Evolutionary conservation across 257 asterid genomes (phyloP).

Genomic region (Nicotiana otophora): DNA sequence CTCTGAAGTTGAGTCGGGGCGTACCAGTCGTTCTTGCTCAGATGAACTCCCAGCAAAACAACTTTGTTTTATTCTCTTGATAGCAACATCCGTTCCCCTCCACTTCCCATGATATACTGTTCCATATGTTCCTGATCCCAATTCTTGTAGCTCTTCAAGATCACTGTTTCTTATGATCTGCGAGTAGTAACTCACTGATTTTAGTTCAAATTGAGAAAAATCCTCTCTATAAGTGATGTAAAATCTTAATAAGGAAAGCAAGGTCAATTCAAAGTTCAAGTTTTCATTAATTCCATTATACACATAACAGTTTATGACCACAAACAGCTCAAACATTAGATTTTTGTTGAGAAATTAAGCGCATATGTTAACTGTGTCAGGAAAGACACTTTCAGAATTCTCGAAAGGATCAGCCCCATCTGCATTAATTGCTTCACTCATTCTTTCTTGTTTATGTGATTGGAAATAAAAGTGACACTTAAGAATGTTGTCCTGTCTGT

Average conservation of each 20-base stretch:
- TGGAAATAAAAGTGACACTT: not conserved
- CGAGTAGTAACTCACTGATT: not conserved
- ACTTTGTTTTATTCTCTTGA: conserved; percentile 41
- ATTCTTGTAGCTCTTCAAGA: conserved; percentile 43
- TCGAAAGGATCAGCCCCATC: not conserved
- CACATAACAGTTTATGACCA: not conserved
- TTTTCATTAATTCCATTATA: not conserved
- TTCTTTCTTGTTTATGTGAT: not conserved
- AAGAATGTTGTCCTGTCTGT: not conserved
- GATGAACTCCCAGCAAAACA: conserved; percentile 42
- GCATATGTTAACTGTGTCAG: not conserved
- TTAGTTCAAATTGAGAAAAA: not conserved
- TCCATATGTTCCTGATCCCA: conserved; percentile 50
- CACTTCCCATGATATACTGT: conserved; percentile 47
- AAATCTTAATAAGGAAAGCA: not conserved
- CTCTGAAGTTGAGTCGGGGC: not conserved
- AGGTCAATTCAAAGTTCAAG: not conserved
- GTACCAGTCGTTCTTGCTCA: conserved; percentile 38
- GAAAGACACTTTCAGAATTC: not conserved
- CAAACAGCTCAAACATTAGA: not conserved
- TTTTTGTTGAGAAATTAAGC: not conserved
- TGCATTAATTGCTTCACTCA: not conserved
- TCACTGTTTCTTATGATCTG: conserved; percentile 38
- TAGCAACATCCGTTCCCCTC: conserved; percentile 53
- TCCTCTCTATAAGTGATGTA: not conserved